phyloP scores from a whole-genome alignment of 441 rosid genomes.

The Croton setiger region DNA sequence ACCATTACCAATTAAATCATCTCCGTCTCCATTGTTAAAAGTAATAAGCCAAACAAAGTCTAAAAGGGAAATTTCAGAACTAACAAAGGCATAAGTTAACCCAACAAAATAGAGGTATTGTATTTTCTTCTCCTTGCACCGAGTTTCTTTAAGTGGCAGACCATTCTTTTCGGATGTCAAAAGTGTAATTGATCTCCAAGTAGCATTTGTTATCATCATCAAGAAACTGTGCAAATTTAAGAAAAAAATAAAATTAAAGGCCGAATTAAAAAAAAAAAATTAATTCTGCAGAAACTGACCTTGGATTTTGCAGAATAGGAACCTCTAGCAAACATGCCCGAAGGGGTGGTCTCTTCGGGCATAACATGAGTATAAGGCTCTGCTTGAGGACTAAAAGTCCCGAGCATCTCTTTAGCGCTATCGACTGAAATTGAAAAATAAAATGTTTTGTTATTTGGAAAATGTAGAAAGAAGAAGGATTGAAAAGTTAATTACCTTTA shows the following conservation, averaged over 20 bases:
- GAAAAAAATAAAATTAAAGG: too few relatives aligned
- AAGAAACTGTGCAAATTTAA: constrained; percentile 45
- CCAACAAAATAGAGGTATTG: background rate
- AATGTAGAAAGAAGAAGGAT: constrained; percentile 1
- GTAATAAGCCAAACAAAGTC: constrained; percentile 3
- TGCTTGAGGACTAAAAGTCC: constrained; percentile 79
- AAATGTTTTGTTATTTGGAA: background rate
- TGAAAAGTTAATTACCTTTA: constrained; percentile 51
- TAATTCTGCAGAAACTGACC: constrained; percentile 32
- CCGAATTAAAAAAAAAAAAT: too few relatives aligned
- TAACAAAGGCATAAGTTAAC: constrained; percentile 1
- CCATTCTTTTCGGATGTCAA: constrained; percentile 83
- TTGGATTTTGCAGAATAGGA: constrained; percentile 76
- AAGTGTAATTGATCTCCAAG: constrained; percentile 84
- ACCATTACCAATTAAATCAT: constrained; percentile 8
- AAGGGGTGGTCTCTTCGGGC: constrained; percentile 67
- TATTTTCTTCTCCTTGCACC: background rate
- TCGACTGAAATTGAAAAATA: constrained; percentile 49
- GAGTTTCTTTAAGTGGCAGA: constrained; percentile 24
- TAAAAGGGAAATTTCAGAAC: background rate
- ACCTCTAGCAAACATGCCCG: constrained; percentile 85
- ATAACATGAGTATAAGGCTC: constrained; percentile 66
- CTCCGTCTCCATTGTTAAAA: constrained; percentile 6
- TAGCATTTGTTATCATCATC: constrained; percentile 87
- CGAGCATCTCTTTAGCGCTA: constrained; percentile 76